phyloP scores from a whole-genome alignment of 1,284 basidiomycete genomes.

The Cerioporus squamosus region DNA sequence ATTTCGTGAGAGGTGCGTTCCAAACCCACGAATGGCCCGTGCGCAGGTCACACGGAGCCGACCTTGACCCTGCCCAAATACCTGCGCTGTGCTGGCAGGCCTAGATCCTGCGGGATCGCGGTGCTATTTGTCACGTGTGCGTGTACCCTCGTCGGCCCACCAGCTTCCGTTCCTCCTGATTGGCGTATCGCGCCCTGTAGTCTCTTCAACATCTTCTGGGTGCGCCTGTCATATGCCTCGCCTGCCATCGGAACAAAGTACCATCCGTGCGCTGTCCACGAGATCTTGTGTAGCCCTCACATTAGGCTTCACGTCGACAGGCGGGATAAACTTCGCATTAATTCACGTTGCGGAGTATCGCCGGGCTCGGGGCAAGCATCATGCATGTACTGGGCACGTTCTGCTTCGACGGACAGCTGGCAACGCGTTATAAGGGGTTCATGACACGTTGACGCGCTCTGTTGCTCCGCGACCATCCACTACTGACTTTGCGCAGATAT shows the following conservation, averaged over 20 bases:
- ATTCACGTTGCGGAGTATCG: slow-evolving; percentile 8
- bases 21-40: no score
- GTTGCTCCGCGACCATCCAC: no score
- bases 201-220: background rate
- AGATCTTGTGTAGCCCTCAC: background rate
- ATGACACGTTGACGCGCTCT: no score
- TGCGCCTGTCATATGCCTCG: background rate
- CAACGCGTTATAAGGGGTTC: background rate
- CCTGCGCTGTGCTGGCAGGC: background rate
- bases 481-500: slow-evolving; percentile 10
- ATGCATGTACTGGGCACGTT: no score
- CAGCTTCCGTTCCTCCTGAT: background rate
- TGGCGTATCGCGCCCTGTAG: no score
- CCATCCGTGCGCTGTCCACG: slow-evolving; percentile 2
- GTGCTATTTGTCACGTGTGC: no score
- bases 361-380: slow-evolving; percentile 6
- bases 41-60: background rate
- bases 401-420: background rate
- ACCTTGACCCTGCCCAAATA: background rate
- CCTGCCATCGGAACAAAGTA: background rate
- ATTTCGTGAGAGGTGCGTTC: no score
- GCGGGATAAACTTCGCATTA: slow-evolving; percentile 19
- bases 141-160: background rate
- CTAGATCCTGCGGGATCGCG: background rate
- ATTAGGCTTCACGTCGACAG: background rate